Conservation (phyloP, 352 stramenopile species). For the Pythium folliculosum region DNA sequence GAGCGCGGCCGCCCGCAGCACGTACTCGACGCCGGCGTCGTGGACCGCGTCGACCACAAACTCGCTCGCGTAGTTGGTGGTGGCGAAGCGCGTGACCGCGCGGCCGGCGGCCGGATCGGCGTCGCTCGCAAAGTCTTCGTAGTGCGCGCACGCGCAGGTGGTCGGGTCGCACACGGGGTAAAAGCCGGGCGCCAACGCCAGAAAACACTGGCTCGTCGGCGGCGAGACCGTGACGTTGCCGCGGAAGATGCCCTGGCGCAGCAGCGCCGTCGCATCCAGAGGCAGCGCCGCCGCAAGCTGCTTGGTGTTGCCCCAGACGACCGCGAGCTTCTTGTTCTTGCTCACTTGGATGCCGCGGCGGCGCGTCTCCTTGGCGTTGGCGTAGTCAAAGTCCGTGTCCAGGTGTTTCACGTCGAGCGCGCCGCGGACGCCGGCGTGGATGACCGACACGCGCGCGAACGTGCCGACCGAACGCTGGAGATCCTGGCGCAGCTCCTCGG, state of each 20-base stretch:
- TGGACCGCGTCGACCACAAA: slow-evolving; percentile 7
- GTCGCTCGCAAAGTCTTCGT: slow-evolving; percentile 5
- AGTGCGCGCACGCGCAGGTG: slow-evolving; percentile 1
- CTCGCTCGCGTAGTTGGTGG: background rate
- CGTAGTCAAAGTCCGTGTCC: slow-evolving; percentile 2
- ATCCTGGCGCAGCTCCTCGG: background rate
- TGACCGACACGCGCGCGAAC: slow-evolving; percentile 3
- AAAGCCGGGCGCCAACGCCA: background rate
- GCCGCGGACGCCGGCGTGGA: background rate
- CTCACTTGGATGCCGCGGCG: slow-evolving; percentile 4
- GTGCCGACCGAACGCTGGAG: slow-evolving; percentile 1
- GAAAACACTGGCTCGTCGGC: background rate
- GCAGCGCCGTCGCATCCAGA: background rate
- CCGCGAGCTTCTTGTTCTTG: slow-evolving; percentile 10
- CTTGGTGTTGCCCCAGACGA: slow-evolving; percentile 2
- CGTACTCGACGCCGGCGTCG: background rate
- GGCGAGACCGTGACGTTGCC: background rate
- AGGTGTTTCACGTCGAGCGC: background rate
- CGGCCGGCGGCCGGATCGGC: background rate
- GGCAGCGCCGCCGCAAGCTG: background rate
- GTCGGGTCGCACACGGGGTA: slow-evolving; percentile 3
- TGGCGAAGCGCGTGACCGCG: slow-evolving; percentile 4
- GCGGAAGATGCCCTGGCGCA: slow-evolving; percentile 3
- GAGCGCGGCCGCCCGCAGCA: background rate
- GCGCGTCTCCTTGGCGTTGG: background rate